Base-by-base conservation (phyloP, 2,329 filamentous ascomycete species). In the Teratosphaeria epicoccoides region DNA sequence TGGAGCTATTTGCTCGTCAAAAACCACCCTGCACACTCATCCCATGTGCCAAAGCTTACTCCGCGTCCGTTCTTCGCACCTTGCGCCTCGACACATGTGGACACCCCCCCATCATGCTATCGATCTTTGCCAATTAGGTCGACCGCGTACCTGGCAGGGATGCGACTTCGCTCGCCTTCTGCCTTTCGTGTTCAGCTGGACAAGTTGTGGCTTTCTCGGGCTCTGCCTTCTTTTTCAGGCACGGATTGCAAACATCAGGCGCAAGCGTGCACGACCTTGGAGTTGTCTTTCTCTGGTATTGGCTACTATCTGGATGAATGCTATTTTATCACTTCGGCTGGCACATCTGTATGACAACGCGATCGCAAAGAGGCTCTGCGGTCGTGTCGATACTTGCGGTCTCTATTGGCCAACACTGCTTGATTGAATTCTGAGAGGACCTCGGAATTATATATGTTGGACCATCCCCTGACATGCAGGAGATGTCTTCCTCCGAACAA, bases 391-490 rank as follows among this genome's bases (percentile, higher is more conserved):
- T 40, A 17, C 4, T 17, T 2, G 5, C n/a, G 12, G 10, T 24
- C 20, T 33, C 43, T 7, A 24, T 26, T 25, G 22, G 29, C 24
- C 24, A 24, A 46, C 24, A 24, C 17, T 24, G 46, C 24, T 45
- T 23, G 46, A 49, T 45, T 43, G 46, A 28, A 25, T 24, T 6
- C 22, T 26, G 43, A 10, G 14, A 17, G 46, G 23, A 29, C 23
- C 43, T 44, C 29, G 47, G 52, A 54, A 49, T 46, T 46, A 33
- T 49, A 55, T 52, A 52, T 49, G 40, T 40, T 25, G 43, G 14
- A 25, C 17, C 17, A 40, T 14, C 29, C 7, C 43, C 45, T 47
- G 47, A 52, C 22, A 55, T 55, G 52, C 46, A 49, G 40, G 40
- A 50, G 14, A 37, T 47, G 29, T 12, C 40, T 17, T 24, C 49